These are phyloP conservation scores for Mortierella sp. DNA, from an alignment of 371 early-diverging fungal genomes.

Conservation along the genomic window DNA sequence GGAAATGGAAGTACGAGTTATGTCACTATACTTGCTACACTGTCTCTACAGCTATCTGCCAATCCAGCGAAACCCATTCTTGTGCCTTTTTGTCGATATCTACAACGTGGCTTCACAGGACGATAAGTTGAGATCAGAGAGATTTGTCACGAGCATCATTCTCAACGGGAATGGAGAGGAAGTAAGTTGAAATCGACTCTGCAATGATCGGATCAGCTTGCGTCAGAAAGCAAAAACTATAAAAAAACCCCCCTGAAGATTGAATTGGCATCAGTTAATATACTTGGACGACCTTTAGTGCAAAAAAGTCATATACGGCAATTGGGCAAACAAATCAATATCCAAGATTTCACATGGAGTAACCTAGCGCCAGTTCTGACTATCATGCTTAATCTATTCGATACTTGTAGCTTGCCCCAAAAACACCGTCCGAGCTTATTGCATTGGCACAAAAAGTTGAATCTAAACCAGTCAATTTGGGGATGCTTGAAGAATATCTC, in stretches of 20 bases:
- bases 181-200: too few relatives aligned
- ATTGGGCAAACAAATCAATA: neutral
- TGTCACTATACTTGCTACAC: constrained; percentile 49
- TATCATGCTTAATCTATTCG: neutral
- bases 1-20: constrained; percentile 39
- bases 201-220: too few relatives aligned
- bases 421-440: constrained; percentile 49
- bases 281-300: too few relatives aligned
- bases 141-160: constrained; percentile 52
- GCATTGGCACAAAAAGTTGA: constrained; percentile 44
- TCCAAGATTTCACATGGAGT: neutral
- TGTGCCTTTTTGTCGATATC: constrained; percentile 55
- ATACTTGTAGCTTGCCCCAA: constrained; percentile 38
- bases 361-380: neutral
- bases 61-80: constrained; percentile 53
- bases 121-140: constrained; percentile 38
- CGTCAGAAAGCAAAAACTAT: too few relatives aligned
- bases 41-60: constrained; percentile 50
- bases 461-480: constrained; percentile 37
- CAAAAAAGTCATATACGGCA: neutral
- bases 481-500: constrained; percentile 41
- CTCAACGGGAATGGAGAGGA: constrained; percentile 54
- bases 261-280: too few relatives aligned
- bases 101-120: constrained; percentile 44
- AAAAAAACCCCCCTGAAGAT: too few relatives aligned